phyloP scores from a whole-genome alignment of 805 yeast genomes.

The Sugiyamaella valdiviana region DNA sequence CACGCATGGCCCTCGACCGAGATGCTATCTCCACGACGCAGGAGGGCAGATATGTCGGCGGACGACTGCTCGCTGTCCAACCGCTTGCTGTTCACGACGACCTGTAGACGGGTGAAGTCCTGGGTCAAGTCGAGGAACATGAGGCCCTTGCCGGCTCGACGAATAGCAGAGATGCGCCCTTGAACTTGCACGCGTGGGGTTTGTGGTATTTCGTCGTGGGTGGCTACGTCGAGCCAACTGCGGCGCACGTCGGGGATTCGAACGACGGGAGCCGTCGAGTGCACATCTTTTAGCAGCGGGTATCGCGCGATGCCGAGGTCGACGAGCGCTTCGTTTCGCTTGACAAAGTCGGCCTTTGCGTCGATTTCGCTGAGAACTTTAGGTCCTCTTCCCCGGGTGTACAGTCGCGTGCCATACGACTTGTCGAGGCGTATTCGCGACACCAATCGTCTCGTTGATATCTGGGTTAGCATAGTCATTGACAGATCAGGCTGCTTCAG shows the following conservation, averaged over 20 bases:
- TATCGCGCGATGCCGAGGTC: constrained; percentile 5
- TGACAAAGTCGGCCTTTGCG: constrained; percentile 14
- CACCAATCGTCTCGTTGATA: no score
- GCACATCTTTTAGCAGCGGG: constrained; percentile 11
- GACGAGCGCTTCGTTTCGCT: constrained; percentile 7
- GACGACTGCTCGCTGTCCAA: constrained; percentile 39
- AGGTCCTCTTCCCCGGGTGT: background rate
- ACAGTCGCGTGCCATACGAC: background rate
- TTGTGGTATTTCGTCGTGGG: background rate
- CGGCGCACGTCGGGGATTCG: constrained; percentile 12
- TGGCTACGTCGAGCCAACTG: constrained; percentile 1
- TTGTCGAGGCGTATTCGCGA: background rate
- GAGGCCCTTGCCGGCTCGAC: constrained; percentile 65
- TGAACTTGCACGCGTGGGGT: constrained; percentile 28
- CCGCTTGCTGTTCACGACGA: constrained; percentile 51
- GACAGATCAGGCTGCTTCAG: no score
- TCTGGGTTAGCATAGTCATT: no score
- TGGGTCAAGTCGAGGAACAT: constrained; percentile 63
- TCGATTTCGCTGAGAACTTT: constrained; percentile 4
- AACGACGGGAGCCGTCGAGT: background rate
- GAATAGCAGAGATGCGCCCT: constrained; percentile 54
- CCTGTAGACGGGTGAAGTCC: constrained; percentile 53
- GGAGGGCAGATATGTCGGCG: constrained; percentile 28
- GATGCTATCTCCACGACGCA: constrained; percentile 70
- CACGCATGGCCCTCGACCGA: constrained; percentile 66